These are phyloP conservation scores for Starmerella apis DNA, from an alignment of 805 yeast species.

Conservation along the genomic window DNA sequence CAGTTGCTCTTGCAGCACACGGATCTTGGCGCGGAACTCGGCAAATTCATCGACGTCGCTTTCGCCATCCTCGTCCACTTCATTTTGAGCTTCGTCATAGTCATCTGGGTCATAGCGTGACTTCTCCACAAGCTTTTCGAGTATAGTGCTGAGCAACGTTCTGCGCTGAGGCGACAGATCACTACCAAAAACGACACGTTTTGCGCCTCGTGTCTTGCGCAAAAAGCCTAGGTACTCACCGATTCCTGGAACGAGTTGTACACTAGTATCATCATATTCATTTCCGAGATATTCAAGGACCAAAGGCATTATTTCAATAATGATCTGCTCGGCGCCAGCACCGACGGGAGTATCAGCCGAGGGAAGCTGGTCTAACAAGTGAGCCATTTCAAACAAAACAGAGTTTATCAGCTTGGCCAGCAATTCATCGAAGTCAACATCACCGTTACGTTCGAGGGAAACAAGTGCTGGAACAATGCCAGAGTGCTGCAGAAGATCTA, in stretches of 20 bases:
- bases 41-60: conserved; percentile 36
- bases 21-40: conserved; percentile 66
- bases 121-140: conserved; percentile 62
- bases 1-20: conserved; percentile 75
- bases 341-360: conserved; percentile 4
- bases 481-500: conserved; percentile 57
- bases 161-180: conserved; percentile 31
- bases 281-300: conserved; percentile 60
- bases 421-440: conserved; percentile 62
- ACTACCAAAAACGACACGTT: conserved; percentile 30
- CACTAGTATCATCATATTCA: conserved; percentile 80
- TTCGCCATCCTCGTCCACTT: conserved; percentile 23
- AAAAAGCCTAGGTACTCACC: conserved; percentile 61
- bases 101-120: conserved; percentile 71
- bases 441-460: conserved; percentile 25
- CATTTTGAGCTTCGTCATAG: conserved; percentile 38
- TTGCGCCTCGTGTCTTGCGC: conserved; percentile 40
- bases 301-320: conserved; percentile 60
- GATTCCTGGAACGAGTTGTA: conserved; percentile 72
- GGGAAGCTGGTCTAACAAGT: conserved; percentile 18
- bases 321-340: conserved; percentile 33
- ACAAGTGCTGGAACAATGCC: conserved; percentile 47
- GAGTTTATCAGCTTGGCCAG: conserved; percentile 64
- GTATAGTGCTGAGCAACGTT: conserved; percentile 37
- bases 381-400: conserved; percentile 64